phyloP scores from a whole-genome alignment of 345 rosid genomes.

The Arabidopsis suecica region DNA sequence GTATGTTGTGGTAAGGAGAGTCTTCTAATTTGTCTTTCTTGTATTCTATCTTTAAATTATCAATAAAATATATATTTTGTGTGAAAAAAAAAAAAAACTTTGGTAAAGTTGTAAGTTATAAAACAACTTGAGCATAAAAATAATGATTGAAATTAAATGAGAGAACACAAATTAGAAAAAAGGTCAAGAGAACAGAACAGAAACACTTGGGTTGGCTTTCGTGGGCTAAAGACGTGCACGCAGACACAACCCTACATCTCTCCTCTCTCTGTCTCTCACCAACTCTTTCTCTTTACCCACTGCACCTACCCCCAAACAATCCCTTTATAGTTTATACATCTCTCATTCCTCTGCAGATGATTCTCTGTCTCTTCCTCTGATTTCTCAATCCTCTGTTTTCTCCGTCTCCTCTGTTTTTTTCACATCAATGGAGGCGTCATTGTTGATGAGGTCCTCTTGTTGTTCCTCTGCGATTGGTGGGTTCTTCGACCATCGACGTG shows the following conservation, averaged over 20 bases:
- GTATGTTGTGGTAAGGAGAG: too few species aligned
- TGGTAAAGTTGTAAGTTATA: too few species aligned
- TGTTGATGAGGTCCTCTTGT: slow-evolving; percentile 45
- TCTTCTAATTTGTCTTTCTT: too few species aligned
- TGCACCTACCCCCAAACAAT: slow-evolving; percentile 35
- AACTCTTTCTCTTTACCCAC: slow-evolving; percentile 36
- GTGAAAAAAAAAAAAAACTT: too few species aligned
- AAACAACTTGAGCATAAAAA: neutral
- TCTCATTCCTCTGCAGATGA: neutral
- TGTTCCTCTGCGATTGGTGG: slow-evolving; percentile 46
- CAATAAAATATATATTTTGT: too few species aligned
- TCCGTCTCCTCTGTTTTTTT: slow-evolving; percentile 19
- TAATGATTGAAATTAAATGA: neutral
- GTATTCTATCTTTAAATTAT: too few species aligned
- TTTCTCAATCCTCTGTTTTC: slow-evolving; percentile 28
- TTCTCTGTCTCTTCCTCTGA: slow-evolving; percentile 9
- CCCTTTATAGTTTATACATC: neutral
- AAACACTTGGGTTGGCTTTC: slow-evolving; percentile 24
- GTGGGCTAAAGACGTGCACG: slow-evolving; percentile 43
- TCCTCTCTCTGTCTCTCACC: slow-evolving; percentile 9
- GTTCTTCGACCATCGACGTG: slow-evolving; percentile 34
- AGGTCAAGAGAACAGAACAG: slow-evolving; percentile 3
- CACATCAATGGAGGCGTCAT: slow-evolving; percentile 60
- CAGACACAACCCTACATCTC: slow-evolving; percentile 29
- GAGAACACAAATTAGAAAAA: neutral